Base-by-base conservation (phyloP, 108 stramenopile species). In the Epithemia pelagica region DNA sequence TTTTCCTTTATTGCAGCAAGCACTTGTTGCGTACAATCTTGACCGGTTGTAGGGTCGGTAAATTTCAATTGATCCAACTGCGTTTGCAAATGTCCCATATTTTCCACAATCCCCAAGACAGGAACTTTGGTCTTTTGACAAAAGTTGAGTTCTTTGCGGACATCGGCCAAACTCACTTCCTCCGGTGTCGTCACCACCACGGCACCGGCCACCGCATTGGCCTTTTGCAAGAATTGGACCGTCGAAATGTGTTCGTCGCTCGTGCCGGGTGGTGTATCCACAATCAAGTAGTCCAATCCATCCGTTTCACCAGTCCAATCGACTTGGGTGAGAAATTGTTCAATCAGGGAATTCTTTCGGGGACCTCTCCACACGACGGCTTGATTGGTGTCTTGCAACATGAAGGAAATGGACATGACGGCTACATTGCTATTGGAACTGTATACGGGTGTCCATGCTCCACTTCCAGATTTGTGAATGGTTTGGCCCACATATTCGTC, bases 211-310 rank as follows among this genome's bases (percentile, higher is more conserved):
- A 82, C 71, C 1, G 81, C 76, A 60, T 88, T 68, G 0, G 87
- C 85, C 69, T 88, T 81, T 79, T 96, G 94, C 51, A 99, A 77
- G 68, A 94, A 98, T 69, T 98, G 97, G 7, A 98, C 96, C 19
- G 96, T 97, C 25, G 90, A 92, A 70, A 99, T 99, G 69, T 99
- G 99, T 74, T 99, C 99, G 73, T 99, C 99, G 62, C 88, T 91
- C 21, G 99, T 99, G 37, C 99, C 99, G 0, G 99, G 99, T 19
- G 99, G 99, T 24, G 98, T 99, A 78, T 99, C 99, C 27, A 99
- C 80, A 62, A 99, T 81, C 25, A 99, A 74, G 71, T 97, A 99
- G 81, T 99, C 98, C 58, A 99, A 78, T 18, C 95, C 96, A 29
- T 74, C 83, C 51, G 78, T 80, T 26, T 82, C 86, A 1, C 85